These are phyloP conservation scores for Xylaria palmicola DNA, from an alignment of 495 filamentous ascomycete genomes.

Conservation along the genomic window DNA sequence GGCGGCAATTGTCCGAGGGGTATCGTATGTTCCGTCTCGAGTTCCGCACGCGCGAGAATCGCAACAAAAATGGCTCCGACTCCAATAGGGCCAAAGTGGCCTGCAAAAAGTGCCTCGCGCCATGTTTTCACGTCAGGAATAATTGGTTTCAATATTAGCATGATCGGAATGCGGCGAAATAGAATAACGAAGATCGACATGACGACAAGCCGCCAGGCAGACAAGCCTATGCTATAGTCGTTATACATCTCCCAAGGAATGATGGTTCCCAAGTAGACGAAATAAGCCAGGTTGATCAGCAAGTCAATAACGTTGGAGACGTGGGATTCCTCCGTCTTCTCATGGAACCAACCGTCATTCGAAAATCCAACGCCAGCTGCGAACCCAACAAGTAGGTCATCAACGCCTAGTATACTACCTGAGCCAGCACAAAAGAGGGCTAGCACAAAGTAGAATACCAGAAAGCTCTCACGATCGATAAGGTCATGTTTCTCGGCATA, in stretches of 20 bases:
- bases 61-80: constrained; percentile 96
- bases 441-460: constrained; percentile 98
- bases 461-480: constrained; percentile 94
- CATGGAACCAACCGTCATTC: constrained; percentile 98
- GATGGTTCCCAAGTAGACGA: constrained; percentile 96
- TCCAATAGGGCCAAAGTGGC: constrained; percentile 97
- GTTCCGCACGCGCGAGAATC: constrained; percentile 84
- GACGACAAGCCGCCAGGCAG: constrained; percentile 84
- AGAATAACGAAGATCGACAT: constrained; percentile 90
- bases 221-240: constrained; percentile 63
- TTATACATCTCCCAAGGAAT: constrained; percentile 94
- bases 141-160: constrained; percentile 86
- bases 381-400: constrained; percentile 97
- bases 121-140: constrained; percentile 98
- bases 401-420: constrained; percentile 86
- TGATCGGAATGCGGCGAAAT: constrained; percentile 95
- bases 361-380: constrained; percentile 94
- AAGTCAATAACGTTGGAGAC: constrained; percentile 99
- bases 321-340: constrained; percentile 97
- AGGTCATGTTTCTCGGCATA: constrained; percentile 79
- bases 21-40: constrained; percentile 70
- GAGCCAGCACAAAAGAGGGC: constrained; percentile 96
- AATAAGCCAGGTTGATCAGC: constrained; percentile 94
- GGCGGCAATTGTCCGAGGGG: constrained; percentile 64
- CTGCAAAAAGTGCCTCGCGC: constrained; percentile 96